Evolutionary conservation across 2,329 filamentous ascomycete species (phyloP).

Genomic region (Aureobasidium zeae): DNA sequence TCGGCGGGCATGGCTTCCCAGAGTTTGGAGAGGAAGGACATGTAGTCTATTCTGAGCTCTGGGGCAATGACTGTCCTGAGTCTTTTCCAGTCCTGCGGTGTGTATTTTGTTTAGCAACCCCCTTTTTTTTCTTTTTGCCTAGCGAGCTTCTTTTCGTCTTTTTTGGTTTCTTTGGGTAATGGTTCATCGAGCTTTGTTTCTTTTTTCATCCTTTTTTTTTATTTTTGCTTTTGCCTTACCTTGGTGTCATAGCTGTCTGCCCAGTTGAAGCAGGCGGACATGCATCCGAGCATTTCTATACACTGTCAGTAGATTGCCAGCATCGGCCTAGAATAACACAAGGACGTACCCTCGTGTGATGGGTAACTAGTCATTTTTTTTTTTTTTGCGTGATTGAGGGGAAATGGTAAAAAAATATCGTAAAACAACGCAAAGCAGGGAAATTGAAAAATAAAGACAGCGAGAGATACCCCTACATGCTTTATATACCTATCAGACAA

Average conservation of each 20-base stretch:
- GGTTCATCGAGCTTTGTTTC: too few relatives aligned
- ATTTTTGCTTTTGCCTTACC: constrained; percentile 20
- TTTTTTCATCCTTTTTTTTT: not conserved
- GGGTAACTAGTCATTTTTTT: constrained; percentile 15
- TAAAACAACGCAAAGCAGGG: too few relatives aligned
- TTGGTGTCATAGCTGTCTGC: constrained; percentile 58
- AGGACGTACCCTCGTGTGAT: constrained; percentile 18
- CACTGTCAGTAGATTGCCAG: too few relatives aligned
- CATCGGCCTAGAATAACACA: too few relatives aligned
- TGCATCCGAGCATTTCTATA: too few relatives aligned
- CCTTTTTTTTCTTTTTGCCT: too few relatives aligned
- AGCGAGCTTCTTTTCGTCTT: too few relatives aligned
- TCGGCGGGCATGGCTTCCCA: constrained; percentile 49
- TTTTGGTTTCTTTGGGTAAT: too few relatives aligned
- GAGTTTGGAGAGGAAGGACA: constrained; percentile 44
- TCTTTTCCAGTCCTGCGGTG: constrained; percentile 46
- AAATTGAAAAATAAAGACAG: not conserved
- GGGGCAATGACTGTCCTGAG: constrained; percentile 54
- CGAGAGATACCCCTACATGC: not conserved
- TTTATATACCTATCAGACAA: constrained; percentile 8
- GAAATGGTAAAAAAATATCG: too few relatives aligned
- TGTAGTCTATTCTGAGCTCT: constrained; percentile 59
- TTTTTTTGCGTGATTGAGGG: too few relatives aligned
- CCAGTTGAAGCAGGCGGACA: constrained; percentile 42
- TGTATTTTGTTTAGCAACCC: not conserved